A percentile compares a stretch with the other conserved stretches of the same genome.
Evolutionary conservation across 2,329 filamentous ascomycete species (phyloP).

Genomic region (Achaetomium macrosporum): DNA sequence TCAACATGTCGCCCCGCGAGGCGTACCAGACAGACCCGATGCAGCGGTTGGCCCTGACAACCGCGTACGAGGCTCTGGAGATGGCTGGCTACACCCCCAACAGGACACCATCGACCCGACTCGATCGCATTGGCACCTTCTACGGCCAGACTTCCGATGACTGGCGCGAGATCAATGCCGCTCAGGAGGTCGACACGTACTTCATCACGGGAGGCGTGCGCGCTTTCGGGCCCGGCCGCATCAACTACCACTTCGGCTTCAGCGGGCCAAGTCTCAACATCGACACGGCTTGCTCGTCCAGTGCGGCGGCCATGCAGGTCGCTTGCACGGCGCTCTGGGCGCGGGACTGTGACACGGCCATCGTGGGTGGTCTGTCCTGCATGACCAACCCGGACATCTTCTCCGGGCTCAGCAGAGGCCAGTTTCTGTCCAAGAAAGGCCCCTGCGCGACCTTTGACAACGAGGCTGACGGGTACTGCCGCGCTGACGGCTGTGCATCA

Average conservation of each 20-base stretch:
- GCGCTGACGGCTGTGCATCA: constrained; percentile 68
- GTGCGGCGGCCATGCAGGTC: constrained; percentile 64
- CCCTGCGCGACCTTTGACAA: constrained; percentile 78
- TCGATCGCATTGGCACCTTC: constrained; percentile 61
- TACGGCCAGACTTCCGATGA: constrained; percentile 73
- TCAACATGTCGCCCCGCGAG: constrained; percentile 81
- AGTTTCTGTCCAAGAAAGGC: constrained; percentile 72
- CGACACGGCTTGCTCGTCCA: constrained; percentile 75
- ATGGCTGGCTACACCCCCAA: constrained; percentile 74
- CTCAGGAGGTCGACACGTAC: constrained; percentile 61
- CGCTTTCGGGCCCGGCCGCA: constrained; percentile 47
- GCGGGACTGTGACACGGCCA: constrained; percentile 73
- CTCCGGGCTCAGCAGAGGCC: constrained; percentile 66
- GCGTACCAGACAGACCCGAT: constrained; percentile 76
- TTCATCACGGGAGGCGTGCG: constrained; percentile 41
- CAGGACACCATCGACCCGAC: constrained; percentile 63
- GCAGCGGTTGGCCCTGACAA: constrained; percentile 69
- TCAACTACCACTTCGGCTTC: constrained; percentile 75
- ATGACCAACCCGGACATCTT: constrained; percentile 79
- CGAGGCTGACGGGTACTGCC: constrained; percentile 75
- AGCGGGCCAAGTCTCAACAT: constrained; percentile 65
- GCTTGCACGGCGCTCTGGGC: constrained; percentile 68
- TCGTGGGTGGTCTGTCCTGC: constrained; percentile 72
- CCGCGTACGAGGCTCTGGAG: constrained; percentile 76
- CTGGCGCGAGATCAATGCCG: constrained; percentile 69